These are phyloP conservation scores for Pythium myriotylum DNA, from an alignment of 352 stramenopile species.

Conservation along the genomic window DNA sequence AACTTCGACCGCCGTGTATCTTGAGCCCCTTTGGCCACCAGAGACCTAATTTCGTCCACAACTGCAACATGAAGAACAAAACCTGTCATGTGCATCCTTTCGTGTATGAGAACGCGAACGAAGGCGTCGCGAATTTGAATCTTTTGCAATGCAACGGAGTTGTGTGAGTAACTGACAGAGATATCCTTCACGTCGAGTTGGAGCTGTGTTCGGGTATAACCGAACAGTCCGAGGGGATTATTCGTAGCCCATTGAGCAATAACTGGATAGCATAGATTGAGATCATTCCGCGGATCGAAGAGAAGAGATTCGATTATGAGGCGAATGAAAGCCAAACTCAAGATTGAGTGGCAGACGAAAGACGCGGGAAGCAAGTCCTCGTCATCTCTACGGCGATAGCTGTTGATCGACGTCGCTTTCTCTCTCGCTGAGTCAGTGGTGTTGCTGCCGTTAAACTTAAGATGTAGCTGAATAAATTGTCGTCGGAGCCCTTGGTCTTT, in stretches of 20 bases:
- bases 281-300: conserved; percentile 3
- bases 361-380: conserved; percentile 23
- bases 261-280: not conserved
- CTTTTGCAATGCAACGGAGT: not conserved
- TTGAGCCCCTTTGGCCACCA: too few relatives aligned
- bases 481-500: not conserved
- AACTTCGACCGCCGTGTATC: too few relatives aligned
- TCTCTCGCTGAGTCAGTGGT: not conserved
- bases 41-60: not conserved
- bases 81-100: not conserved
- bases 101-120: not conserved
- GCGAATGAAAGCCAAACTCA: conserved; percentile 16
- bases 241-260: conserved; percentile 8
- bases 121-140: not conserved
- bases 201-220: conserved; percentile 16
- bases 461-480: conserved; percentile 1
- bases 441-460: not conserved
- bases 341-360: conserved; percentile 9
- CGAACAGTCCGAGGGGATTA: not conserved
- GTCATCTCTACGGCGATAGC: not conserved
- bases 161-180: not conserved
- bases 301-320: conserved; percentile 4
- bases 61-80: not conserved
- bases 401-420: not conserved
- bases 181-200: conserved; percentile 5